Evolutionary conservation across 2,329 filamentous ascomycete genomes (phyloP), one percentile per base, ranked within the genome.

Genomic region (Trichocomaceae sp.): DNA sequence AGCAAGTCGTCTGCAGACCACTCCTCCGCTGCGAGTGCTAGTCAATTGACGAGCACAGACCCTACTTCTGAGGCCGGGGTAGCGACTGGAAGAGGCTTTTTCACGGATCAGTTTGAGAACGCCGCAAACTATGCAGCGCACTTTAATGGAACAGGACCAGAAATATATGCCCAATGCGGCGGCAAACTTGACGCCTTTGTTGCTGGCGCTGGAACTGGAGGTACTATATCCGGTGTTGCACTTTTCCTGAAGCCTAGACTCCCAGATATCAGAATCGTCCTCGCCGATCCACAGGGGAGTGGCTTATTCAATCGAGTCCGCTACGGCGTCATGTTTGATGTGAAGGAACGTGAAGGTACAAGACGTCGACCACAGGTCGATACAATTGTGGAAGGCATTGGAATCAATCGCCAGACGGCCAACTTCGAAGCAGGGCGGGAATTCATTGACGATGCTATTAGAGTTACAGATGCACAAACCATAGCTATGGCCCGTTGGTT

Each of bases 41-140:
- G 41, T 20, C 55, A 54, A 47, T 23, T 54, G 42, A 58, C 59
- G 5, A 49, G 10, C 13, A 59, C 62, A 12, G 62, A 63, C 20
- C 58, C 61, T 17, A 58, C 61, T 50, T 58, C 60, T 15, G 54
- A 55, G 22, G 47, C 62, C 4, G 56, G 54, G 33, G 59, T 61
- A 12, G 82, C 83, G 62, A 79, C 77, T 35, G 92, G 90, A 60
- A 79, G 82, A 50, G 93, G 93, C 20, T 91, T 95, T 73, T 99
- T 97, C 68, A 90, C 92, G 0, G 88, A 99, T 70, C 93, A 99
- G 68, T 99, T 99, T 67, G 93, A 99, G 74, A 92, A 87, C 23
- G 77, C 83, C 50, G 88, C 90, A 31, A 99, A 99, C 72, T 96
- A 87, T 80, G 78, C 81, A 46, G 91, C 93, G 1, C 93, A 99